Percentiles rank a stretch among this genome's conserved stretches.
Conservation (phyloP, 2,329 filamentous ascomycete genomes). For the Penicillium sp. region DNA sequence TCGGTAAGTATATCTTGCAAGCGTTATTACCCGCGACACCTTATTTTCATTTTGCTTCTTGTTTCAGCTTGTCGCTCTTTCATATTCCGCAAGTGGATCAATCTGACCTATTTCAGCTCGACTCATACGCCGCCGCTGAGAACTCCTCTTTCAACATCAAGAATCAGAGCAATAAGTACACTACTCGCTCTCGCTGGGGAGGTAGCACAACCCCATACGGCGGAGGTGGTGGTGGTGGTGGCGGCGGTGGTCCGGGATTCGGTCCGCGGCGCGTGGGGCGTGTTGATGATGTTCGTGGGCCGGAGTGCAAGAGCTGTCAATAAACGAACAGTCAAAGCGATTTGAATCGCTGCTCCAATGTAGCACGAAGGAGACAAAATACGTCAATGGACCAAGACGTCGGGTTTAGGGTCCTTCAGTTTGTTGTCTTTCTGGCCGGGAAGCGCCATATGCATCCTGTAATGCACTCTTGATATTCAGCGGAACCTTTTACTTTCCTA, state of each 20-base stretch:
- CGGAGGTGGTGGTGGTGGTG: slow-evolving; percentile 27
- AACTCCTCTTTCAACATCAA: slow-evolving; percentile 48
- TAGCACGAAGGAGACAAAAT: background rate
- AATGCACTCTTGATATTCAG: slow-evolving; percentile 1
- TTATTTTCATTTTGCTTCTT: background rate
- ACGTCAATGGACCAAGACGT: background rate
- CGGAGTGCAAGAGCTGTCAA: slow-evolving; percentile 49
- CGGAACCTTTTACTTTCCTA: background rate
- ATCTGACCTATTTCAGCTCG: slow-evolving; percentile 38
- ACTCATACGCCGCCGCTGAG: slow-evolving; percentile 48
- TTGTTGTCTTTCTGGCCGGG: background rate
- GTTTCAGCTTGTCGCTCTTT: background rate
- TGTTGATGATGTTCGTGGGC: slow-evolving; percentile 50
- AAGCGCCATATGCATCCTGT: background rate
- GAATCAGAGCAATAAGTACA: slow-evolving; percentile 29
- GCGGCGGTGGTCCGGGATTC: slow-evolving; percentile 29
- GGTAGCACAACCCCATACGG: slow-evolving; percentile 20
- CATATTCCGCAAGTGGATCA: background rate
- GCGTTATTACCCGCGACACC: background rate
- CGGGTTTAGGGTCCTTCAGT: background rate
- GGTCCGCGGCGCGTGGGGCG: slow-evolving; percentile 44
- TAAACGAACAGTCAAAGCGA: slow-evolving; percentile 13
- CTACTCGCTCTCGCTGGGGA: slow-evolving; percentile 28
- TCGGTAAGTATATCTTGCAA: slow-evolving; percentile 37
- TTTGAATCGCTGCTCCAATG: background rate